Evolutionary conservation across 805 yeast genomes (phyloP), one percentile per base, ranked within the genome.

Genomic region (Teunomyces pallodes): DNA sequence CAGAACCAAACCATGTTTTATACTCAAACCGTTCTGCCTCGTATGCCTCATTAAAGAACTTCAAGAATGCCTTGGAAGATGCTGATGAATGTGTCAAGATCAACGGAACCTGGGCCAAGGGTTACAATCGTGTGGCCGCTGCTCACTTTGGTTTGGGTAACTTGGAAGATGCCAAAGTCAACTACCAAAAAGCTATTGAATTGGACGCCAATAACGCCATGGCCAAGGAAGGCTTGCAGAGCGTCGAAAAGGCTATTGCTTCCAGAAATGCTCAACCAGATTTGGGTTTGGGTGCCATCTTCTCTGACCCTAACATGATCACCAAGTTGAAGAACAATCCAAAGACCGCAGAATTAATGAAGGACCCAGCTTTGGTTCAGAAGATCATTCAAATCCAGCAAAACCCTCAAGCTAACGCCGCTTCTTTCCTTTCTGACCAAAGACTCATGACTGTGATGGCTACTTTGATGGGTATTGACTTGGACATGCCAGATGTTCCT

Each of bases 1-100:
- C 84, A 40, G 54, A 77, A 5, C 96, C 97, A 53, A 94, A 92
- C 68, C 97, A 92, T 65, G 97, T 94, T 13, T 76, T 94, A 46
- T 91, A 76, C 66, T 90, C 97, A 44, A 94, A 94, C 74, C 84
- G 99, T 67, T 91, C 98, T 9, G 99, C 96, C 10, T 81, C 90
- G 48, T 85, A 85, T 61, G 86, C 97, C 4, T 88, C 97, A 5
- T 69, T 83, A 71, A 82, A 83, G 61, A 72, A 90, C 59, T 94
- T 84, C 61, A 66, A 66, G 17, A 72, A 83, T 50, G 99, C 98
- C 3, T 74, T 90, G 51, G 73, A 76, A 41, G 99, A 94, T 67
- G 99, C 98, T 13, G 70, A 87, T 50, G 81, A 86, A 61, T 87
- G 96, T 70, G 83, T 87, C 46, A 78, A 81, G 59, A 83, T 90